These are phyloP conservation scores for Cucurbita argyrosperma DNA, from an alignment of 306 rosid genomes.

Conservation along the genomic window DNA sequence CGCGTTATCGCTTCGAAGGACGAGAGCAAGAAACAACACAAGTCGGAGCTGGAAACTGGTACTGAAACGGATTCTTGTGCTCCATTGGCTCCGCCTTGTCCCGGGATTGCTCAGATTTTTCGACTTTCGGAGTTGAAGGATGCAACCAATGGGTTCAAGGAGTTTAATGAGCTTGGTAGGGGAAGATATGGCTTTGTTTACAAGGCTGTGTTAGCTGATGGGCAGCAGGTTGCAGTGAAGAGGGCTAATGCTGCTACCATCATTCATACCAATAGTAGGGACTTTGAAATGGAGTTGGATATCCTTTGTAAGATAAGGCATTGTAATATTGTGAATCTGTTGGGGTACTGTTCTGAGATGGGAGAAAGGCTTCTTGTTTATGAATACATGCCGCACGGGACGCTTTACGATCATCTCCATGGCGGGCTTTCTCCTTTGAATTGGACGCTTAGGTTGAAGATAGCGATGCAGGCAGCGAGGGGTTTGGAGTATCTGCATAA, in stretches of 20 bases:
- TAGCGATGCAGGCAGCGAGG: conserved; percentile 66
- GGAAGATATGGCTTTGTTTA: conserved; percentile 93
- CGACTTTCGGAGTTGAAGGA: conserved; percentile 81
- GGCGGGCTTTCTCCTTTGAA: conserved; percentile 80
- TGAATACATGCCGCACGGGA: conserved; percentile 86
- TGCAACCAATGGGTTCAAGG: conserved; percentile 95
- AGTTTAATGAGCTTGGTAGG: conserved; percentile 86
- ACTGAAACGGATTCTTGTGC: conserved; percentile 23
- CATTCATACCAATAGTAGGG: conserved; percentile 67
- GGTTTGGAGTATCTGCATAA: conserved; percentile 80
- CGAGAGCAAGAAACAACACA: conserved; percentile 33
- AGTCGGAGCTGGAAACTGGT: conserved; percentile 38
- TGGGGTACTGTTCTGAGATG: conserved; percentile 92
- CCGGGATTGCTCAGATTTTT: conserved; percentile 75
- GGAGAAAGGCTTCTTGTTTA: conserved; percentile 88
- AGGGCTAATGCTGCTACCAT: conserved; percentile 91
- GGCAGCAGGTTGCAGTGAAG: conserved; percentile 72
- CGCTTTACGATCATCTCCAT: conserved; percentile 78
- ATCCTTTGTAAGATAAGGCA: conserved; percentile 73
- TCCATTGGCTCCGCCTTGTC: conserved; percentile 34
- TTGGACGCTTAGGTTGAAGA: conserved; percentile 60
- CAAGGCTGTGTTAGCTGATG: conserved; percentile 67
- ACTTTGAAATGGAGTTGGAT: conserved; percentile 79
- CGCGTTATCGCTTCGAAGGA: conserved; percentile 5
- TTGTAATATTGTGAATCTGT: conserved; percentile 55